Evolutionary conservation across 352 stramenopile species (phyloP).

Genomic region (Globisporangium spinosum): DNA sequence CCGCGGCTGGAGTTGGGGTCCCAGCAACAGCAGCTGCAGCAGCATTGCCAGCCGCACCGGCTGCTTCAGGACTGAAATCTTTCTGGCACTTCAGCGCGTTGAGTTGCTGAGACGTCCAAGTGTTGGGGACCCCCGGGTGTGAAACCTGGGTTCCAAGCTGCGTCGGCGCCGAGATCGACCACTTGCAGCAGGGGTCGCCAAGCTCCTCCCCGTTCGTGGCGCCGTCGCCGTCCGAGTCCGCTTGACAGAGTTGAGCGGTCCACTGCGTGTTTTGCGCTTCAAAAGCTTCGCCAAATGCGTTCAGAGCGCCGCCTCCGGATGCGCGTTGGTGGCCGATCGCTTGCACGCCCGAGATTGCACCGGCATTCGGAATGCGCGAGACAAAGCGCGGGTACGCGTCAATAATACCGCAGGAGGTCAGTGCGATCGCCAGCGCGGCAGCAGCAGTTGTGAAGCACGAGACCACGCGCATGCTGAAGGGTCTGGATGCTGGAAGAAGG

Average conservation of each 20-base stretch:
- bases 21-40: background rate
- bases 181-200: constrained; percentile 83
- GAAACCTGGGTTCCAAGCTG: constrained; percentile 15
- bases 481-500: background rate
- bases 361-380: constrained; percentile 54
- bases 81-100: constrained; percentile 21
- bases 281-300: constrained; percentile 67
- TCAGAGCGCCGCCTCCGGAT: constrained; percentile 44
- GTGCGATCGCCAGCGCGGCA: background rate
- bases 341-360: constrained; percentile 36
- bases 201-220: constrained; percentile 88
- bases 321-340: constrained; percentile 55
- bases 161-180: constrained; percentile 19
- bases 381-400: constrained; percentile 46
- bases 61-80: background rate
- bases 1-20: background rate
- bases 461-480: background rate
- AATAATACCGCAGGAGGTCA: background rate
- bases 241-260: constrained; percentile 53
- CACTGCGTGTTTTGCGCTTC: constrained; percentile 31
- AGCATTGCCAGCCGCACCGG: background rate
- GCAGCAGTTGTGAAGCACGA: background rate
- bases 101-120: constrained; percentile 24
- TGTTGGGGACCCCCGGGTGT: constrained; percentile 30
- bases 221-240: constrained; percentile 74